Evolutionary conservation across 1,139 yeast genomes (phyloP).

Genomic region (Zygosaccharomyces pseudobailii): DNA sequence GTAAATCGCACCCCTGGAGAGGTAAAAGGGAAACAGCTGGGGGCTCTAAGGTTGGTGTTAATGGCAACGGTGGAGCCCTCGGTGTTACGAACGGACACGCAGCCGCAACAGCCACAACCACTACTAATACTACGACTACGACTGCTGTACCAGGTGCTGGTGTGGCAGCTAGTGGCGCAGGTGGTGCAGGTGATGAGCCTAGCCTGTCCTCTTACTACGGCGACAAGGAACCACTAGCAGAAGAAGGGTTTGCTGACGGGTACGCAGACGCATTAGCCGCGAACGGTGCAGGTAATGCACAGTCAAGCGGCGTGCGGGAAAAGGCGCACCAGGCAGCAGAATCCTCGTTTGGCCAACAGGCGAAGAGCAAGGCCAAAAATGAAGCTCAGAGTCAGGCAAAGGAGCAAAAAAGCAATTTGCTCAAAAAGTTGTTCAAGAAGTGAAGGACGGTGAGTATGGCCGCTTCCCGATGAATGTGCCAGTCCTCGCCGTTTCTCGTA

Average conservation of each 20-base stretch:
- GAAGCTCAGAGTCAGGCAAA: conserved; percentile 1
- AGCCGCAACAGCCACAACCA: neutral
- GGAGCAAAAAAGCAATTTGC: conserved; percentile 1
- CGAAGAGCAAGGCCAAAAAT: neutral
- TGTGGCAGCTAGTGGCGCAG: neutral
- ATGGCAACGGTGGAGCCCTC: neutral
- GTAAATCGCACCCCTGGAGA: neutral
- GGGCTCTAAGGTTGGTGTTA: neutral
- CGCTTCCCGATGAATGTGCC: neutral
- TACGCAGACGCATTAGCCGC: neutral
- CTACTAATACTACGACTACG: neutral
- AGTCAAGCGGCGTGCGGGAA: neutral
- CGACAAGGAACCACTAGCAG: neutral
- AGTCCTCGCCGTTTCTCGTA: too few species aligned
- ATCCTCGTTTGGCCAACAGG: neutral
- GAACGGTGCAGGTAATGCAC: neutral
- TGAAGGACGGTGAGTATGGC: neutral
- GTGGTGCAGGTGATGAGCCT: neutral
- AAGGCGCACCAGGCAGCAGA: neutral
- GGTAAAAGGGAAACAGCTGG: neutral
- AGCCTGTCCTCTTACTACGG: neutral
- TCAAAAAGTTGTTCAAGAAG: conserved; percentile 3
- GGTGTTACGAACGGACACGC: neutral
- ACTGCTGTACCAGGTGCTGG: neutral
- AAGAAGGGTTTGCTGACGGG: conserved; percentile 2